Percentiles rank a stretch among this genome's conserved stretches.
Evolutionary conservation across 2,329 filamentous ascomycete genomes (phyloP).

Genomic region (Phoma sp.): DNA sequence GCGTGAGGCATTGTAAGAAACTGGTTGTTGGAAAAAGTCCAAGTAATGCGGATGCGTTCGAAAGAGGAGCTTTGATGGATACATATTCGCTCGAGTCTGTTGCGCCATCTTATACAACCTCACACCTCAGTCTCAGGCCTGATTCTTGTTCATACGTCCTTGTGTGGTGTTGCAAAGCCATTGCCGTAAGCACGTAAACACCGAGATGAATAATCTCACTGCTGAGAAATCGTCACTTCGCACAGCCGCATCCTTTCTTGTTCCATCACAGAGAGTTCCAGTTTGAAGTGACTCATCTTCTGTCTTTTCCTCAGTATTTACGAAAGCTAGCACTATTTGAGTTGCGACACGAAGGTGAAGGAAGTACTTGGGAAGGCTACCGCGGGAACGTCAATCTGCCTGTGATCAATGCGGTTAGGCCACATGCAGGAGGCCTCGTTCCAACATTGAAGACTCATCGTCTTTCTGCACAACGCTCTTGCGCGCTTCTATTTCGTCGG

Average conservation of each 20-base stretch:
- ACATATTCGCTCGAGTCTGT: neutral
- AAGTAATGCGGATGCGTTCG: neutral
- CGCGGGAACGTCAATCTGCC: too few species aligned
- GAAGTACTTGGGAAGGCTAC: too few species aligned
- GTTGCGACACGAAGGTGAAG: too few species aligned
- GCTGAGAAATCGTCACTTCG: conserved; percentile 12
- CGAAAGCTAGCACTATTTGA: too few species aligned
- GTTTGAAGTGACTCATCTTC: neutral
- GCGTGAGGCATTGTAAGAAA: neutral
- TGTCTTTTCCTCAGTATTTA: neutral
- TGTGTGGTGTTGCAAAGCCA: conserved; percentile 1
- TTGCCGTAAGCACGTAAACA: conserved; percentile 5
- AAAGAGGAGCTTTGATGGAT: neutral
- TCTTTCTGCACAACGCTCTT: neutral
- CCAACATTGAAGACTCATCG: too few species aligned
- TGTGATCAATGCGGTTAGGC: too few species aligned
- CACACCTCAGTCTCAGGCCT: neutral
- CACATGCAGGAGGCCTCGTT: too few species aligned
- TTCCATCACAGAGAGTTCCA: neutral
- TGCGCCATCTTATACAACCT: neutral
- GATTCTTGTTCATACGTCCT: neutral
- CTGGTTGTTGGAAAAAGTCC: neutral
- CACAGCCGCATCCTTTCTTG: neutral
- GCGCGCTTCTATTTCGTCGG: neutral
- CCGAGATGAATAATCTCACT: conserved; percentile 10